A percentile compares a stretch with the other conserved stretches of the same genome.
Conservation (phyloP, 495 filamentous ascomycete species). For the Aspergillus steynii region DNA sequence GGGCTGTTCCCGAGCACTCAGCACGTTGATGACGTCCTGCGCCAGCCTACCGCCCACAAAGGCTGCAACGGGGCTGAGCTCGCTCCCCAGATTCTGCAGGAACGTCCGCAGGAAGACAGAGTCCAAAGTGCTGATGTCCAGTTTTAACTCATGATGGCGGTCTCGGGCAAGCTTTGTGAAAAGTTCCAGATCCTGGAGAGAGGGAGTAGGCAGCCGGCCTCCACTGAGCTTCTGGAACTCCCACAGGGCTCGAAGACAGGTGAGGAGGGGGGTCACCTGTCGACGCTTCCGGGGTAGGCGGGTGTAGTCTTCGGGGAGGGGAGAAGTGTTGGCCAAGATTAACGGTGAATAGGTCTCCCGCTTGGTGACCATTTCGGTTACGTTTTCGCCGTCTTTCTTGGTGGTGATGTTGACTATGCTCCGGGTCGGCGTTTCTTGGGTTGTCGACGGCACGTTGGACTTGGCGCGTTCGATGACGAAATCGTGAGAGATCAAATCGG, state of each 20-base stretch:
- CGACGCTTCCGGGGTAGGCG: conserved; percentile 64
- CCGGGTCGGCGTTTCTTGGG: conserved; percentile 76
- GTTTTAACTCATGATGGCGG: conserved; percentile 70
- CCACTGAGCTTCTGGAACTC: conserved; percentile 62
- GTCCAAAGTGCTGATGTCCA: conserved; percentile 73
- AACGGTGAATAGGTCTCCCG: conserved; percentile 84
- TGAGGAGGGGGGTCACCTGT: conserved; percentile 76
- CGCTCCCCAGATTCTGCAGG: conserved; percentile 75
- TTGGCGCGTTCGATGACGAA: conserved; percentile 84
- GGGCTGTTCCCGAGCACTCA: conserved; percentile 86
- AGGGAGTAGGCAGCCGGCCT: conserved; percentile 56
- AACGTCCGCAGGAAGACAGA: conserved; percentile 82
- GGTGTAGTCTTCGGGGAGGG: conserved; percentile 68
- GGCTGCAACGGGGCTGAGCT: conserved; percentile 84
- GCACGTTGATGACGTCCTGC: conserved; percentile 96
- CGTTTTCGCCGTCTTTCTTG: conserved; percentile 71
- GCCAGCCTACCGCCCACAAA: conserved; percentile 88
- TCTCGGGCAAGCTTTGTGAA: conserved; percentile 79
- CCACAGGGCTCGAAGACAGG: conserved; percentile 81
- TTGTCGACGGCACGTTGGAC: conserved; percentile 66
- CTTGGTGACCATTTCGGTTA: conserved; percentile 89
- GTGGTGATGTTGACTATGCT: conserved; percentile 68
- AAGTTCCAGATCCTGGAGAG: conserved; percentile 57
- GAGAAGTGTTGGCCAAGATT: conserved; percentile 72
- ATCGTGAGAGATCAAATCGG: conserved; percentile 83